Evolutionary conservation across 129 eudicot species (phyloP), one percentile per base, ranked within the genome.

Genomic region (Erigeron canadensis): DNA sequence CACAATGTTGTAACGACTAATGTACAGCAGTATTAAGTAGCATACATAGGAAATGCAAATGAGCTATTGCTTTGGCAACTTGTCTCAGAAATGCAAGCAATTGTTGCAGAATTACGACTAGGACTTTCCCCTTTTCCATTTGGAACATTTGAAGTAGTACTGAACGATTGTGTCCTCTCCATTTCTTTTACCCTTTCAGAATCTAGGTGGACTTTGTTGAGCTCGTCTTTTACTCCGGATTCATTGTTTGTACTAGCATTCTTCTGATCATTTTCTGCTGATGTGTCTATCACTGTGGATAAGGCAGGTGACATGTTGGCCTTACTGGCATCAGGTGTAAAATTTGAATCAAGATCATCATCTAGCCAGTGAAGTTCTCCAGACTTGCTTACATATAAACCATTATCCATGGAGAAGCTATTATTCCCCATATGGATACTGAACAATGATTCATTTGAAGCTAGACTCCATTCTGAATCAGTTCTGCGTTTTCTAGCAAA

Each of bases 1-100:
- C 61, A 17, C n/a, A 55, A 70, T 18, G n/a, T 44, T 45, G 48
- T 5, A 34, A 45, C 54, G 34, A 28, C 34, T 28, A 28, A 28
- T 19, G 48, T 73, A 4, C 51, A 21, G 41, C 5, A 48, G 8
- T 37, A 22, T 22, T 69, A n/a, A 57, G 21, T 19, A 67, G 53
- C 92, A 80, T 86, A 89, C 93, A 84, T 72, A 46, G 85, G 93
- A 71, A 89, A 89, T 45, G 96, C 90, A 74, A 84, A 86, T 58
- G 96, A 86, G 41, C 53, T 65, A 40, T 68, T 12, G 73, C 96
- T 86, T 40, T 74, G 67, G 38, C 82, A 83, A 66, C 91, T 86
- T 45, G 69, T 85, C 64, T 88, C 72, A 34, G 73, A 68, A 28
- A 48, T 60, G 46, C 73, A 50, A 68, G 46, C 57, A 50, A 50